Conservation (phyloP, 805 yeast genomes). For the Myxozyma monticola region DNA sequence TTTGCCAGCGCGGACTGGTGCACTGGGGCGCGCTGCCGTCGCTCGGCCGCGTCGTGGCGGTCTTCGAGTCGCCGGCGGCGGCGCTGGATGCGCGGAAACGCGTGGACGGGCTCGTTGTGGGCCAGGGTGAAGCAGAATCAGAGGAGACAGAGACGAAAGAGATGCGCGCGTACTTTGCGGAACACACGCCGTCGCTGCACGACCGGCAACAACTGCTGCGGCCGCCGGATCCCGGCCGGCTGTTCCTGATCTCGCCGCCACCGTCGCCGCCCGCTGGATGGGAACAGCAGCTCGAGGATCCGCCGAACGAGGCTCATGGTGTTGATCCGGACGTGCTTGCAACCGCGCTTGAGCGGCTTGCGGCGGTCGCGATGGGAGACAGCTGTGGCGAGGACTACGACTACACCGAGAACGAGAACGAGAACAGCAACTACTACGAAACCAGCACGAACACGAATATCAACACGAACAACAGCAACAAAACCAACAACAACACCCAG, state of each 20-base stretch:
- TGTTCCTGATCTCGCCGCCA: conserved; percentile 34
- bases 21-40: conserved; percentile 25
- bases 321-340: conserved; percentile 17
- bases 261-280: conserved; percentile 36
- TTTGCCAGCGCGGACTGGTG: background rate
- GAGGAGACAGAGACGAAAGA: background rate
- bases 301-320: conserved; percentile 31
- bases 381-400: background rate
- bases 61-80: conserved; percentile 10
- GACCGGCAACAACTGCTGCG: conserved; percentile 8
- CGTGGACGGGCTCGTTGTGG: background rate
- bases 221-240: conserved; percentile 31
- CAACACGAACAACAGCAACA: no score
- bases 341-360: conserved; percentile 17
- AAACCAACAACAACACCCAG: no score
- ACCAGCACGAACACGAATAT: background rate
- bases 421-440: background rate
- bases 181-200: conserved; percentile 1
- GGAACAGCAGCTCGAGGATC: conserved; percentile 29
- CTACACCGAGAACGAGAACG: background rate
- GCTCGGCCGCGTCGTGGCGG: conserved; percentile 26
- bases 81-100: conserved; percentile 6
- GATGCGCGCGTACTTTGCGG: conserved; percentile 19
- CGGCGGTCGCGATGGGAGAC: background rate
- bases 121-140: background rate